Conservation (phyloP, 768 basidiomycete species). For the Podaxis sp. region DNA sequence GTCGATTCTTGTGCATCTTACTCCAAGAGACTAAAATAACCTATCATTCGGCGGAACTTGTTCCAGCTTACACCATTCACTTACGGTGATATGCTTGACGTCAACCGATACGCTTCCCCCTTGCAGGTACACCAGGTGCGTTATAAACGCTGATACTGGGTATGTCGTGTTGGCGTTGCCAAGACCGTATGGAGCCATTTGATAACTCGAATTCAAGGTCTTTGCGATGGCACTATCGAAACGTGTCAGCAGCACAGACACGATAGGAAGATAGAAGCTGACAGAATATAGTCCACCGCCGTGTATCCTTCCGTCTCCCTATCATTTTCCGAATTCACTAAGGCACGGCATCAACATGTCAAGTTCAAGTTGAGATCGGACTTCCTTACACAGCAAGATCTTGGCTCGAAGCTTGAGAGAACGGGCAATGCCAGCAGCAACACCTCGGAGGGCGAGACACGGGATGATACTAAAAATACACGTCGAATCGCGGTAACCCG, state of each 20-base stretch:
- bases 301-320: conserved; percentile 86
- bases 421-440: conserved; percentile 73
- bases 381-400: conserved; percentile 72
- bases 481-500: neutral
- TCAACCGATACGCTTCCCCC: conserved; percentile 65
- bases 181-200: conserved; percentile 49
- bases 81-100: conserved; percentile 55
- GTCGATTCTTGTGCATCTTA: conserved; percentile 53
- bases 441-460: conserved; percentile 81
- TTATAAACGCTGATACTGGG: conserved; percentile 78
- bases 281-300: conserved; percentile 83
- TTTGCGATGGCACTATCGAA: conserved; percentile 57
- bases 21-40: conserved; percentile 49
- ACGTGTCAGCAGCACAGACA: neutral
- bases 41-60: conserved; percentile 6
- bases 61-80: conserved; percentile 22
- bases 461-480: conserved; percentile 71
- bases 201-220: conserved; percentile 66
- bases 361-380: neutral
- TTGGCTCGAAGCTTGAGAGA: conserved; percentile 75
- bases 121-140: conserved; percentile 78
- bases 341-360: conserved; percentile 6
- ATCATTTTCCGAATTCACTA: conserved; percentile 88
- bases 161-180: conserved; percentile 62
- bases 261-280: conserved; percentile 17